phyloP scores from a whole-genome alignment of 768 basidiomycete genomes.

The Leucosporidium creatinivorum region DNA sequence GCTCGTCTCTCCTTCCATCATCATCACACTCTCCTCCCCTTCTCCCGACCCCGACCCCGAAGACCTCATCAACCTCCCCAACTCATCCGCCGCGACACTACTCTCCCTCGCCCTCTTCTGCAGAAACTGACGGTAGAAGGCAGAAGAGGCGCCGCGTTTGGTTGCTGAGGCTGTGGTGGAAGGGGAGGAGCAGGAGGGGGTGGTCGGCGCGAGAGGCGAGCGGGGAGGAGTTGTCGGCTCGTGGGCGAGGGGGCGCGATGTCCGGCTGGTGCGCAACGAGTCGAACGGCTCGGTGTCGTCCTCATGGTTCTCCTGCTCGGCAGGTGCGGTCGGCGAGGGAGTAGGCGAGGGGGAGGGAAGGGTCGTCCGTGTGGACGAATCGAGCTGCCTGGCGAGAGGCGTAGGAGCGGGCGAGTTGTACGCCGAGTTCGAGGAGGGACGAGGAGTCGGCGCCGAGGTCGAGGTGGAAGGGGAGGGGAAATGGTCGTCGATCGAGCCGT shows the following conservation, averaged over 20 bases:
- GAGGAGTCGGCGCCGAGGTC: not conserved
- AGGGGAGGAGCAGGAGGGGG: not conserved
- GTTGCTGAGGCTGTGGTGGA: not conserved
- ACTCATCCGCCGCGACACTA: constrained; percentile 18
- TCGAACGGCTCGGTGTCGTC: not conserved
- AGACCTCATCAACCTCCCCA: constrained; percentile 6
- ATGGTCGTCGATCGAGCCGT: not conserved
- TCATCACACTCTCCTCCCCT: not conserved
- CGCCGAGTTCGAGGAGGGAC: too few species aligned
- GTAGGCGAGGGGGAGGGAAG: not conserved
- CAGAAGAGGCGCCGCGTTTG: not conserved
- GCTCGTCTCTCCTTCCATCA: not conserved
- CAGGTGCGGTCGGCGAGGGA: not conserved
- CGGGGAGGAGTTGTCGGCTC: not conserved
- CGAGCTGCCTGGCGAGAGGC: too few species aligned
- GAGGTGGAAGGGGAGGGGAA: not conserved
- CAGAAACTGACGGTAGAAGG: constrained; percentile 29
- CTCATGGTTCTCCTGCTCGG: too few species aligned
- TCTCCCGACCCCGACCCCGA: too few species aligned
- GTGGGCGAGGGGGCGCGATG: not conserved
- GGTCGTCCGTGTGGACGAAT: too few species aligned
- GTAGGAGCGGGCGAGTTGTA: too few species aligned
- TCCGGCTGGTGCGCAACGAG: not conserved
- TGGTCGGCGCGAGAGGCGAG: not conserved
- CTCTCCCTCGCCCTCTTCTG: not conserved